Evolutionary conservation across 257 asterid species (phyloP), one percentile per base, ranked within the genome.

Genomic region (Galeopsis tetrahit): DNA sequence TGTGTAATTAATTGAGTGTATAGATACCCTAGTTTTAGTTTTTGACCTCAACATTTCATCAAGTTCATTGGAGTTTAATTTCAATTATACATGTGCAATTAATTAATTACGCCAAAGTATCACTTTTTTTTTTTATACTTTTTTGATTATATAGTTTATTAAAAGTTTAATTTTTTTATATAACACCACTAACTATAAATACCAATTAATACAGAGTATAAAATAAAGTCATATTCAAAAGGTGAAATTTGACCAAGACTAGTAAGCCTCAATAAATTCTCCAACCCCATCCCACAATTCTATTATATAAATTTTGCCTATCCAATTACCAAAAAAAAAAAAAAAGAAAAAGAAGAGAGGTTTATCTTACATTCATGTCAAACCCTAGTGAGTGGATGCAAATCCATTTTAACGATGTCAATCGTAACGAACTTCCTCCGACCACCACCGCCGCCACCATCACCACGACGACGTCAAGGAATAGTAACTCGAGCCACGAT

Each of bases 371-470:
- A 38, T 4, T 65, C 71, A 77, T 77, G 81, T 72, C 78, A 48
- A 58, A 59, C n/a, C 52, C 74, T 33, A 59, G 40, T 64, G 69
- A 64, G 32, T 71, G 77, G 81, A 71, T 70, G 77, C 77, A 71
- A 40, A 64, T n/a, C 7, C 68, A 77, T 35, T 58, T 59, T 4
- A 13, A n/a, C 40, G 51, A 66, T 10, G 68, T 5, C 10, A 17
- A 7, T 32, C 77, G 7, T 4, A 48, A 11, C 4, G 53, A 17
- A 46, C 28, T 17, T 44, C 66, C 75, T 49, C 75, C 71, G 1
- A 2, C 64, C 4, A 6, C 56, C 9, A 35, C 36, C 36, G 8
- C 63, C n/a, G 7, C 57, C 60, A 7, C 48, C 61, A 4, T 70
- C 66, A 6, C 68, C 31, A 0, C 78, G 46, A 3, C 81, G 8